Evolutionary conservation across 192 early-diverging fungal genomes (phyloP), one percentile per base, ranked within the genome.

Genomic region (Spinellus fusiger): DNA sequence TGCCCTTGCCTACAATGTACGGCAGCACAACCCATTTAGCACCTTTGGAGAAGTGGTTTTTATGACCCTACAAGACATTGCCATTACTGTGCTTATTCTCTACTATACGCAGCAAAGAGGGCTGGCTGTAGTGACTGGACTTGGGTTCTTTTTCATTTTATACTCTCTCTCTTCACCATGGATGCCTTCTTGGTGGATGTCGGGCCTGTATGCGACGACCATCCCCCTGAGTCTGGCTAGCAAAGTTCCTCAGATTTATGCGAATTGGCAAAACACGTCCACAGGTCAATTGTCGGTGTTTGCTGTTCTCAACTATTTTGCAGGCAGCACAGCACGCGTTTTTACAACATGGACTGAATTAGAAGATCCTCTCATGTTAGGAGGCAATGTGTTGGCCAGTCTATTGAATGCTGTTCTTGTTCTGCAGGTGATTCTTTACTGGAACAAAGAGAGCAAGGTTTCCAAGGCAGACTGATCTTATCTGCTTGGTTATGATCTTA

Each of bases 261-360:
- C 81, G 58, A 98, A 93, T 73, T 88, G 86, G 61, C 77, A 77
- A 40, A 89, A 89, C 68, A 74, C 83, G 29, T 86, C 81, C 54
- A 96, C 94, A 4, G 96, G 96, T 25, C 91, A 94, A 71, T 73
- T 98, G 10, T 93, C 93, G n/a, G 84, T 86, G n/a, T 88, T 98
- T 72, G 91, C 96, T 1, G 82, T 91, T 16, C 83, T 92, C 70
- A 87, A 95, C 73, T 93, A 92, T 59, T 92, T 91, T 67, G 74
- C 86, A 25, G 96, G 96, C 35, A 82, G 83, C 5, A 76, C 84
- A 7, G 96, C 95, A 7, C 83, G 96, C 56, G 79, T 97, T 1
- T 93, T 88, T 65, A 98, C 96, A 10, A 97, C 96, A 15, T 57
- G 96, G 65, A 84, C 90, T 29, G 94, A 98, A 73, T 80, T 96